Percentiles rank a stretch among this genome's conserved stretches.
Evolutionary conservation across 805 yeast species (phyloP).

Genomic region (Priceomyces fermenticarens): DNA sequence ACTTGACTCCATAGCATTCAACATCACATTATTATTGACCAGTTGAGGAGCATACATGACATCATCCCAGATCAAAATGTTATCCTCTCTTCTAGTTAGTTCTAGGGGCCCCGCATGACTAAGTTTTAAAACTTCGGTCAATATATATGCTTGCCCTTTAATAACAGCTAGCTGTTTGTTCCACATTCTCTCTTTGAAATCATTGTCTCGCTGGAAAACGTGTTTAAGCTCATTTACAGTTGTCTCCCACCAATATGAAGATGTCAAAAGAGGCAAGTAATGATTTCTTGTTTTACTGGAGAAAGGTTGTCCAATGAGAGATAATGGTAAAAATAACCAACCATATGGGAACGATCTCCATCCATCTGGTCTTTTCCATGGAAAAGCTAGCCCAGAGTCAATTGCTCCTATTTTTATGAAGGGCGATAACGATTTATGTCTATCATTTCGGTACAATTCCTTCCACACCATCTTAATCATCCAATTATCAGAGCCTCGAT

Average conservation of each 20-base stretch:
- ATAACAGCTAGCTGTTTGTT: constrained; percentile 63
- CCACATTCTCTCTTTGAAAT: constrained; percentile 67
- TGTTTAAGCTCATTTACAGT: constrained; percentile 45
- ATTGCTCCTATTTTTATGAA: constrained; percentile 61
- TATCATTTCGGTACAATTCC: constrained; percentile 7
- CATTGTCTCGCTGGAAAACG: constrained; percentile 53
- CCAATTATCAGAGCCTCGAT: constrained; percentile 75
- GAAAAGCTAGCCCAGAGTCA: constrained; percentile 71
- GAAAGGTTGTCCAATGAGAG: constrained; percentile 67
- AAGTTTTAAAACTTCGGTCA: constrained; percentile 60
- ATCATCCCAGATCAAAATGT: constrained; percentile 59
- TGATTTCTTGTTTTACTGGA: constrained; percentile 52
- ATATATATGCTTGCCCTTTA: constrained; percentile 77
- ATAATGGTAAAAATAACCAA: constrained; percentile 66
- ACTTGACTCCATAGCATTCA: constrained; percentile 39
- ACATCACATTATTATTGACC: constrained; percentile 26
- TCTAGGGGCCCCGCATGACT: constrained; percentile 66
- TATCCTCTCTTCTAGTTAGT: constrained; percentile 50
- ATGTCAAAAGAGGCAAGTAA: constrained; percentile 56
- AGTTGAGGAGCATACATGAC: constrained; percentile 52
- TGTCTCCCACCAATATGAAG: constrained; percentile 70
- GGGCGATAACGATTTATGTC: constrained; percentile 24
- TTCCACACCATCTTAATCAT: constrained; percentile 60
- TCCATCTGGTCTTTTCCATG: constrained; percentile 82
- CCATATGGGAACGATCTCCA: constrained; percentile 81